Evolutionary conservation across 2,329 filamentous ascomycete genomes (phyloP), one percentile per base, ranked within the genome.

Genomic region (Fusarium pininemorale): DNA sequence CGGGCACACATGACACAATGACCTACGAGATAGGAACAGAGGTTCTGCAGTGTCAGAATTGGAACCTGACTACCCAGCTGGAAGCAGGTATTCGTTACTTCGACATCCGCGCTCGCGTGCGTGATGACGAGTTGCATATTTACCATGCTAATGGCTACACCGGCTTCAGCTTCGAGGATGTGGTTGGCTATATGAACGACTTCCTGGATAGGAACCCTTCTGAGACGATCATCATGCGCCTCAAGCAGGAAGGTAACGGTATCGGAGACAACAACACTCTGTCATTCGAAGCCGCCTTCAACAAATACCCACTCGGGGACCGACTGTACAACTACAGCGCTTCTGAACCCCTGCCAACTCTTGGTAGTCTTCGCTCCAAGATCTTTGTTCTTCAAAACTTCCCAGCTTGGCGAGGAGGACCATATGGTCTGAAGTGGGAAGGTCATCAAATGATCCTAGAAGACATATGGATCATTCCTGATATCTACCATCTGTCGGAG

Each of bases 1-100:
- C 87, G 1, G 87, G 87, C 37, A 88, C 87, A 4, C 87, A 88
- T 79, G 86, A 88, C 77, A 87, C 86, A 30, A 84, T 88, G 84
- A 88, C 87, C 24, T 86, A 84, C 71, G 76, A 79, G 50, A 79
- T 86, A 63, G 73, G 67, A 35, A 73, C 77, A 48, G 79, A 82
- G 65, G 63, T 68, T 14, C 82, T 84, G 57, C 83, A 86, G 76
- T 87, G 86, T 75, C 87, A 89, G 79, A 87, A 86, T 75, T 81
- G 81, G 72, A 82, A 83, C 71, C 81, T 89, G 28, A 73, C 67
- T 20, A 80, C 79, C 22, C 87, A 88, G 78, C 83, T 88, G 47
- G 62, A 76, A 39, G 83, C 84, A 5, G 87, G 87, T 14, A 74
- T 88, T 78, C 83, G 86, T 37, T 86, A 88, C 82, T 80, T 87